Base-by-base conservation (phyloP, 768 basidiomycete genomes). In the Trametes cinnabarina region DNA sequence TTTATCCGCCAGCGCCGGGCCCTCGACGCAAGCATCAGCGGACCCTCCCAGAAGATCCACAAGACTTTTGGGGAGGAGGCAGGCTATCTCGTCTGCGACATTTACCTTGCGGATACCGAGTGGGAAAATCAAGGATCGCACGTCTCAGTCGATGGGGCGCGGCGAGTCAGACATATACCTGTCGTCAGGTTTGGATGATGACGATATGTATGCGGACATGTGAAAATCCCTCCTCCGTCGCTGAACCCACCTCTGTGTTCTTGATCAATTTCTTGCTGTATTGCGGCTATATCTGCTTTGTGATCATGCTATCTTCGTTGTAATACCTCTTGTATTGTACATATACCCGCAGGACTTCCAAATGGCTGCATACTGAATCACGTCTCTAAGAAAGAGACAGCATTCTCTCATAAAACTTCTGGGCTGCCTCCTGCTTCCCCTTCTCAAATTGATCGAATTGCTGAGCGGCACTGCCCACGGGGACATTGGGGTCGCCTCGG, bases 401-500 rank as follows among this genome's bases (percentile, higher is more conserved):
- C 44, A 34, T 30, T 9, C 12, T 75, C 73, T 52, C 35, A 28
- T 41, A 44, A 11, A 40, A 17, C 17, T 40, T 14, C 25, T 59
- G 52, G 30, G 60, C 51, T 19, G 37, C 17, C 30, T 74, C 71
- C 15, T 64, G 34, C 51, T 73, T 73, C 4, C 67, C 71, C 43
- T 66, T 66, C 56, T 72, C 72, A 42, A 65, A 73, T 40, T 58
- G 61, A 28, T 70, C 58, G 60, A 67, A 66, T 2, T 37, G 34
- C 15, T 55, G 48, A 1, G 48, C 52, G 2, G 62, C 47, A 17
- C 30, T 17, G 15, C 74, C 73, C 15, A 68, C 63, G 10, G 68
- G 57, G 39, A 76, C 68, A 12, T 72, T 61, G 4, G 53, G 17
- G 30, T 76, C 73, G 9, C 74, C 77, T 20, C 69, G 68, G 17